Base-by-base conservation (phyloP, 1,139 yeast genomes). In the Yamadazyma songkhlaensis region DNA sequence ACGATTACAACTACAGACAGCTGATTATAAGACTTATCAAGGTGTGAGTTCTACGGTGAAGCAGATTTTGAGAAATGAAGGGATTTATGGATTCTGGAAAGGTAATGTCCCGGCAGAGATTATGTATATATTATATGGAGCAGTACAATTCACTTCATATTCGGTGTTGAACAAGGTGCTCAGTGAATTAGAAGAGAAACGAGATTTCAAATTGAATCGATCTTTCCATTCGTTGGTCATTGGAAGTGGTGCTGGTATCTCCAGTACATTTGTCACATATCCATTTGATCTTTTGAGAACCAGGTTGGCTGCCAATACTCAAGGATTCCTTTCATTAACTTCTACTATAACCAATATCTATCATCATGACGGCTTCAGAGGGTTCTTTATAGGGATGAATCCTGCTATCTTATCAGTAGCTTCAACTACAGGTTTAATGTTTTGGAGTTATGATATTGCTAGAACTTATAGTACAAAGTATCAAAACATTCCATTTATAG, bases 51-150 rank as follows among this genome's bases (percentile, higher is more conserved):
- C 26, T 5, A 34, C 36, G 2, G 49, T 60, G 14, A 43, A 39
- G 23, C 35, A 44, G 15, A 49, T 68, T 8, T 38, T 67, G n/a
- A 50, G 50, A 25, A 46, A 64, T 34, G 76, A 71, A 46, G 76
- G 76, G 3, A 45, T 67, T 6, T 30, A 47, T 14, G 76, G 90
- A 0, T 67, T 92, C 15, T 92, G 97, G 97, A 90, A 89, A 58
- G 98, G 98, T 1, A 92, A 92, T 56, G 76, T 87, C 0, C 96
- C 98, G 0, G 98, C 97, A 0, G 90, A 88, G 48, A 60, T 81
- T 30, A 75, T 92, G 79, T 92, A 92, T 54, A 69, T 92, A 12
- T 48, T 85, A 15, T 92, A 92, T 51, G 96, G 97, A 9, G 89
- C 87, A 1, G 66, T 79, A 1, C 97, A 92, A 57, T 92, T 92